Percentiles rank a stretch among this genome's conserved stretches.
Evolutionary conservation across 148 eudicot genomes (phyloP).

Genomic region (Rhododendron vialii): DNA sequence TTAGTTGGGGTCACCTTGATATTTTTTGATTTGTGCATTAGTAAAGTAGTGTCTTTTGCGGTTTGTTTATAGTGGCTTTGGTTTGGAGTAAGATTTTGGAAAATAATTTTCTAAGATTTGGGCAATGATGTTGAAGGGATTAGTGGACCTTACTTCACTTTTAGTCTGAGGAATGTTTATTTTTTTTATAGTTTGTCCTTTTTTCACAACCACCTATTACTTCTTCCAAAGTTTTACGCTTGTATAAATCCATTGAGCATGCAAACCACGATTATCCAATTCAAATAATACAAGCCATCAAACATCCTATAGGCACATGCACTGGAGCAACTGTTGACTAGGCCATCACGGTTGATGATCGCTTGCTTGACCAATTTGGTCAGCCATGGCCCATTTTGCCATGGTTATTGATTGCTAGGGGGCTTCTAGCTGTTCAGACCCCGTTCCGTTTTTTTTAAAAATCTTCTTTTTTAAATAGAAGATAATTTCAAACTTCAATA

Average conservation of each 20-base stretch:
- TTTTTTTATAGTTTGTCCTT: background rate
- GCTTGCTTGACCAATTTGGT: too few relatives aligned
- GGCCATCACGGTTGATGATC: too few relatives aligned
- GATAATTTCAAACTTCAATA: too few relatives aligned
- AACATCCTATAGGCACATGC: too few relatives aligned
- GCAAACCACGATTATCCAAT: background rate
- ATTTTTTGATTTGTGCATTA: background rate
- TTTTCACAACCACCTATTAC: background rate
- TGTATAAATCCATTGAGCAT: background rate
- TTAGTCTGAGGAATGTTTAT: background rate
- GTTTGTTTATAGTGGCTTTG: background rate
- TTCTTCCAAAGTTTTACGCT: background rate
- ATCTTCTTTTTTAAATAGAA: too few relatives aligned
- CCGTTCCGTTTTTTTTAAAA: too few relatives aligned
- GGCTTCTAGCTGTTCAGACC: too few relatives aligned
- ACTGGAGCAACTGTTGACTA: too few relatives aligned
- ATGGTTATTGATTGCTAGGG: too few relatives aligned
- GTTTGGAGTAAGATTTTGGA: background rate
- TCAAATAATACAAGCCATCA: too few relatives aligned
- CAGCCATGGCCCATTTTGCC: too few relatives aligned
- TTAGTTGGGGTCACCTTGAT: background rate
- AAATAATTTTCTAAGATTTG: background rate
- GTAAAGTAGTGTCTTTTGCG: background rate
- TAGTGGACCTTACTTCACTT: background rate
- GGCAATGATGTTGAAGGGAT: background rate